Conservation (phyloP, 352 stramenopile species). For the Pythium periplocum region DNA sequence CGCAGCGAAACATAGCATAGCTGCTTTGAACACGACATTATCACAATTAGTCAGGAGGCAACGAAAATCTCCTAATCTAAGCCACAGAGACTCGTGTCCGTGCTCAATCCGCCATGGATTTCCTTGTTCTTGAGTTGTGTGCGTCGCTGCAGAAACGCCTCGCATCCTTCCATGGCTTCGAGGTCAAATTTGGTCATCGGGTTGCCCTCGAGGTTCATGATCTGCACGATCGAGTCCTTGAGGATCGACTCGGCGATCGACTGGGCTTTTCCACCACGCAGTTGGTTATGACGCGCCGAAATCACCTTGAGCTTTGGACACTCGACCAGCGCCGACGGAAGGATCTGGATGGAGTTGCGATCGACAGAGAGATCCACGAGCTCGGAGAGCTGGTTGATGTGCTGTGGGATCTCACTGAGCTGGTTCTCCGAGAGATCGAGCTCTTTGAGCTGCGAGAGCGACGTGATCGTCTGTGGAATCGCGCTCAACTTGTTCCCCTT, state of each 20-base stretch:
- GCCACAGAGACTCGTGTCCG: conserved; percentile 77
- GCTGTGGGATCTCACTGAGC: conserved; percentile 33
- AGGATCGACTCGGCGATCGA: conserved; percentile 57
- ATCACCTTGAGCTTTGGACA: conserved; percentile 74
- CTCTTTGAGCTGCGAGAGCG: conserved; percentile 51
- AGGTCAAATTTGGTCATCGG: conserved; percentile 74
- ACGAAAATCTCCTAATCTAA: conserved; percentile 34
- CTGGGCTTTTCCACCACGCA: conserved; percentile 28
- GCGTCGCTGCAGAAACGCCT: conserved; percentile 67
- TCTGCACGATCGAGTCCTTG: conserved; percentile 52
- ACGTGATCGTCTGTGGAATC: conserved; percentile 41
- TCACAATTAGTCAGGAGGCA: too few species aligned
- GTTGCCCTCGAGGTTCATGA: conserved; percentile 82
- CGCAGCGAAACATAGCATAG: too few species aligned
- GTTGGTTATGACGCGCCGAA: conserved; percentile 50
- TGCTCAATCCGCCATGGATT: conserved; percentile 69
- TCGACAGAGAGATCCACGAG: conserved; percentile 71
- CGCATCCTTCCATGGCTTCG: conserved; percentile 71
- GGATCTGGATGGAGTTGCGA: conserved; percentile 36
- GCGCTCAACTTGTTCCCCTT: conserved; percentile 46
- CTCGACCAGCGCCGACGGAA: conserved; percentile 41
- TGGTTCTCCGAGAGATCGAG: conserved; percentile 67
- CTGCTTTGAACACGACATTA: too few species aligned
- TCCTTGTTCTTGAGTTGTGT: conserved; percentile 86
- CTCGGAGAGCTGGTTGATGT: conserved; percentile 38